Conservation (phyloP, 176 grass and related monocot genomes). For the Dendrocalamus sinicus region DNA sequence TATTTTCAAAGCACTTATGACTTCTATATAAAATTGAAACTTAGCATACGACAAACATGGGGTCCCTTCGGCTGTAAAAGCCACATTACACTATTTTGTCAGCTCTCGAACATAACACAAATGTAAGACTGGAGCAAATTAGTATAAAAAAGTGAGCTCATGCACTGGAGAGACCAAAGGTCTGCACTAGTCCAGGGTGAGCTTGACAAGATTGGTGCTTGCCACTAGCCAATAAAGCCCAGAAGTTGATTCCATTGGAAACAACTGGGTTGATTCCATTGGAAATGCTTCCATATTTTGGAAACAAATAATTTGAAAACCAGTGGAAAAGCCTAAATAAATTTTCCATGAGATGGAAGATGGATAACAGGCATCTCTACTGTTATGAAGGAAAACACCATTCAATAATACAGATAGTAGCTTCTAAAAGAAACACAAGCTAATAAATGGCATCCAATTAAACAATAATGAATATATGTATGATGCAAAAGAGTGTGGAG, state of each 20-base stretch:
- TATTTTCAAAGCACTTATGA: neutral
- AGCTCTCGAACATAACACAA: neutral
- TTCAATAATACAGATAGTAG: neutral
- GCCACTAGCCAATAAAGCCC: slow-evolving; percentile 5
- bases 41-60: neutral
- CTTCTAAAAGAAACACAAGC: neutral
- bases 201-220: neutral
- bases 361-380: neutral
- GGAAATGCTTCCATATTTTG: too few species aligned
- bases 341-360: neutral
- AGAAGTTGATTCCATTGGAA: slow-evolving; percentile 15
- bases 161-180: neutral
- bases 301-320: slow-evolving; percentile 10
- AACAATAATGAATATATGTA: slow-evolving; percentile 27
- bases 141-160: neutral
- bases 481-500: neutral
- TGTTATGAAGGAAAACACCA: slow-evolving; percentile 5
- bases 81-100: neutral
- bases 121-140: neutral
- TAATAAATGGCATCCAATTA: neutral
- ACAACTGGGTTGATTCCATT: too few species aligned
- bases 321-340: neutral
- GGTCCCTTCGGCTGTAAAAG: neutral
- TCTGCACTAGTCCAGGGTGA: neutral
- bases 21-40: slow-evolving; percentile 24